phyloP scores from a whole-genome alignment of 2,329 filamentous ascomycete species.

The Clonostachys rhizophaga region DNA sequence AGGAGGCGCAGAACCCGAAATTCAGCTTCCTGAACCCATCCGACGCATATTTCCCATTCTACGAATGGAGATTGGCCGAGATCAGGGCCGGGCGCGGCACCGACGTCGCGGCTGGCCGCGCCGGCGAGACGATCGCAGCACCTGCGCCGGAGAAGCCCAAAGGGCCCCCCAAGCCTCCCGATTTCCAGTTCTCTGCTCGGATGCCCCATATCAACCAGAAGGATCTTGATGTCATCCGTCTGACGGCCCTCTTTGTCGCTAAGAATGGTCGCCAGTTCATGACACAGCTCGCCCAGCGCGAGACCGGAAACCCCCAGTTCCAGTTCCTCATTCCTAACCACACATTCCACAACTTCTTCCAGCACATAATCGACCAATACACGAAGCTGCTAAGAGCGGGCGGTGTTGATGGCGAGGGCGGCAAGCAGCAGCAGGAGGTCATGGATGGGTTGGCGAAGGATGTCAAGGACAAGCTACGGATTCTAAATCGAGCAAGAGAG shows the following conservation, averaged over 20 bases:
- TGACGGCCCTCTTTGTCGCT: conserved; percentile 89
- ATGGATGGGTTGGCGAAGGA: conserved; percentile 71
- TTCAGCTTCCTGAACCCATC: conserved; percentile 79
- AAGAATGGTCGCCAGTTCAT: conserved; percentile 91
- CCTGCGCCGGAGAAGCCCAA: conserved; percentile 59
- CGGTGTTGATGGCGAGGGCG: conserved; percentile 60
- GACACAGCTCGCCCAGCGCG: conserved; percentile 82
- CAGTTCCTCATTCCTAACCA: conserved; percentile 94
- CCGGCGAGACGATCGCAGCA: conserved; percentile 48
- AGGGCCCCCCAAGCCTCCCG: conserved; percentile 78
- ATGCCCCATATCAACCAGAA: conserved; percentile 97
- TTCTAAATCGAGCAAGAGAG: conserved; percentile 76
- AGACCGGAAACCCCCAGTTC: conserved; percentile 89
- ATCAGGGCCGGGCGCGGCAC: conserved; percentile 81
- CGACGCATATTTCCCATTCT: conserved; percentile 86
- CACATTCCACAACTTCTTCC: conserved; percentile 94
- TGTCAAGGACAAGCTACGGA: conserved; percentile 71
- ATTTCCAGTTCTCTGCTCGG: conserved; percentile 89
- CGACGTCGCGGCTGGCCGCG: conserved; percentile 69
- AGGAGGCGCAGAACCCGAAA: conserved; percentile 80
- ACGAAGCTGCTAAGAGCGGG: conserved; percentile 68
- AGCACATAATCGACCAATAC: conserved; percentile 89
- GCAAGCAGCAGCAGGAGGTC: conserved; percentile 67
- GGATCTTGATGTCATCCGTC: conserved; percentile 69
- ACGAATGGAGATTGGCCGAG: conserved; percentile 85